Base-by-base conservation (phyloP, 2,329 filamentous ascomycete genomes). In the Knoxdaviesia capensis region DNA sequence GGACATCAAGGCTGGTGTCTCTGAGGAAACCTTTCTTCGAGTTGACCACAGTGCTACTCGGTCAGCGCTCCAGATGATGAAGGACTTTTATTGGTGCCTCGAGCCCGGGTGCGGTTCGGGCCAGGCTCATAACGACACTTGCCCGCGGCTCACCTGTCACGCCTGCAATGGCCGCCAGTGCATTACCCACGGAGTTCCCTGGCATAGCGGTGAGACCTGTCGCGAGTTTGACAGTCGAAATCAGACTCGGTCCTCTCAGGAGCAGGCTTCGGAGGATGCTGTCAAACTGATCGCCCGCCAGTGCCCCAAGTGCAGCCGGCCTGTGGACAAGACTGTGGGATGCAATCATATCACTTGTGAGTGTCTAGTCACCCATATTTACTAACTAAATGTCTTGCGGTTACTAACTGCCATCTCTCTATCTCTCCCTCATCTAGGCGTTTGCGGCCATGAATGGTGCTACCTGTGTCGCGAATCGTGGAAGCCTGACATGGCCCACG, bases 301-400 rank as follows among this genome's bases (percentile, higher is more conserved):
- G 1, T 63, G 60, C 32, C 59, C 60, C 0, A 45, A 48, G 11
- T 63, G 60, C 45, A 51, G 54, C 10, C 55, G 49, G 44, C 51
- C 50, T 34, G 52, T 62, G 1, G 44, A 57, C 43, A 62, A 62
- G 41, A 56, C 48, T 10, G 46, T 43, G 0, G 60, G 60, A 5
- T 63, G 60, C 43, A 59, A 61, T 43, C 60, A 63, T 44, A 57
- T 63, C 4, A 62, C 58, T 1, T 62, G 60, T 59, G 48, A 51
- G 57, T 54, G 20, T 38, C 6, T 8, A 31, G 31, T 44, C 34
- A 45, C 37, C 36, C 31, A 4, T 30, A 33, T 11, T 28, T 20
- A 3, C 6, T 6, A 30, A 30, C 20, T 20, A 20, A 20, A 20
- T 20, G 20, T 20, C 20, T 20, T 20, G 20, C 20, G 20, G 20